Conservation (phyloP, 345 rosid species). For the Heritiera littoralis region DNA sequence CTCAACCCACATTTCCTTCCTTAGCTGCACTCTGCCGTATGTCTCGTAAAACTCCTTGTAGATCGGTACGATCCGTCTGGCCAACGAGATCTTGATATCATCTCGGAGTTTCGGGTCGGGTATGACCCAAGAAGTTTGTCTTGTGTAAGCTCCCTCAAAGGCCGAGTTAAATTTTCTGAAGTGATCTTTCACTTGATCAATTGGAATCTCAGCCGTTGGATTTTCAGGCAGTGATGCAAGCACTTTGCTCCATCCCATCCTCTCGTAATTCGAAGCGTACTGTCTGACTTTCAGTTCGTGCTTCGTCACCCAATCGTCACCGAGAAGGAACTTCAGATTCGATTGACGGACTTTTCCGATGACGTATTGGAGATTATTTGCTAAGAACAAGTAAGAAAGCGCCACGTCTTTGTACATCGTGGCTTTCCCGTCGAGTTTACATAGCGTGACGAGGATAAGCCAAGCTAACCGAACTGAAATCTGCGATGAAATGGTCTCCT, state of each 20-base stretch:
- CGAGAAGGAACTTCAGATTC: conserved; percentile 57
- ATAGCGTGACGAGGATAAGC: conserved; percentile 68
- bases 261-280: conserved; percentile 71
- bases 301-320: conserved; percentile 68
- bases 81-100: conserved; percentile 56
- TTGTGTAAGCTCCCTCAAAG: conserved; percentile 62
- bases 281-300: conserved; percentile 65
- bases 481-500: conserved; percentile 35
- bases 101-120: conserved; percentile 65
- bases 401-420: conserved; percentile 70
- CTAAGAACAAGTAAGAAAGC: conserved; percentile 75
- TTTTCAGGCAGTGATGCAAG: conserved; percentile 50
- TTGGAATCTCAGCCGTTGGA: conserved; percentile 36
- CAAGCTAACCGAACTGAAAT: conserved; percentile 51
- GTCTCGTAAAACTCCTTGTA: conserved; percentile 53
- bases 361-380: conserved; percentile 85
- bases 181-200: conserved; percentile 33
- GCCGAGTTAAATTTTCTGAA: conserved; percentile 56
- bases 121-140: conserved; percentile 65
- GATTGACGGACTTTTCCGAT: conserved; percentile 62
- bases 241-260: conserved; percentile 74
- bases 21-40: conserved; percentile 23
- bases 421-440: conserved; percentile 80
- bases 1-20: conserved; percentile 20
- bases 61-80: conserved; percentile 41